Evolutionary conservation across 106 monocot species (phyloP), one percentile per base, ranked within the genome.

Genomic region (Phalaenopsis aphrodite): DNA sequence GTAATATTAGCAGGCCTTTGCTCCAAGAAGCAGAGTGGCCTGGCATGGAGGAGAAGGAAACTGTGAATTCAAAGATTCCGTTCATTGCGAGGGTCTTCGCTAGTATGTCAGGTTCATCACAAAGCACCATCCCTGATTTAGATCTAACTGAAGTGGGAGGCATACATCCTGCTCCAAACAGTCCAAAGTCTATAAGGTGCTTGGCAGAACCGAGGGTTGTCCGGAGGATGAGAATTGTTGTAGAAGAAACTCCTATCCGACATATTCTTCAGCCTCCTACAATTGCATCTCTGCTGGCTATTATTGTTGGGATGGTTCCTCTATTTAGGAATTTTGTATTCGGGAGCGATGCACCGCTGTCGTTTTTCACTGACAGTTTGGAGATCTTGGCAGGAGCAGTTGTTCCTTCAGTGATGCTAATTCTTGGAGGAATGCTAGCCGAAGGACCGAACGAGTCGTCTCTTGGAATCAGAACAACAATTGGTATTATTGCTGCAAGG

Each of bases 201-300:
- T 75, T 98, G 79, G 98, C 91, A 6, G 94, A 98, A 55, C 98
- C 98, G 17, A 94, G 77, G 75, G 90, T 94, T 30, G 89, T 98
- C 2, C 81, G 98, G 45, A 86, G 87, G 83, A 87, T 98, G 11
- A 87, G 98, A 78, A 85, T 87, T 61, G 98, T 98, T 18, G 98
- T 94, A 0, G 98, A 98, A 69, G 82, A 94, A 79, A 98, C 98
- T 74, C 98, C 98, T 1, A 86, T 98, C 30, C 80, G 65, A 19
- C 98, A 98, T 79, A 89, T 98, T 56, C 85, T 98, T 65, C 98
- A 98, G 81, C 98, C 98, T 5, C 98, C 98, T 1, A 98, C 92
- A 2, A 91, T 98, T 52, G 98, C 98, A 48, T 98, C 98, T 3
- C 78, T 98, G 45, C 52, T 94, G 39, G 98, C 98, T 8, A 88